A percentile compares a stretch with the other conserved stretches of the same genome.
These are phyloP conservation scores for Furcasterigmium furcatum DNA, from an alignment of 2,329 filamentous ascomycete genomes.

Conservation along the genomic window DNA sequence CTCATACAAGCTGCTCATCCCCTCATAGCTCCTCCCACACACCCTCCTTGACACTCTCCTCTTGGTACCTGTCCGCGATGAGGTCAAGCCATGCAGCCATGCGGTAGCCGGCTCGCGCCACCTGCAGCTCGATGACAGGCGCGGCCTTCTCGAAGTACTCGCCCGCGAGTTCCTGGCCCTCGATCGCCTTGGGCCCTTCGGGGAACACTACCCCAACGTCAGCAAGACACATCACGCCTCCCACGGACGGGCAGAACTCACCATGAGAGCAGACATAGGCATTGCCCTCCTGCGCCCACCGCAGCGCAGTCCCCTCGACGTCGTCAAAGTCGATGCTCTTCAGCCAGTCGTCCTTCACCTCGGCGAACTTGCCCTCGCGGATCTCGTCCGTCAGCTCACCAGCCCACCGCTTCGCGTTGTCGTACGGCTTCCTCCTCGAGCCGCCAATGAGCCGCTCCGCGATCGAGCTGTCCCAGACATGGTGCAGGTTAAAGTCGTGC, in stretches of 20 bases:
- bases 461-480: conserved; percentile 72
- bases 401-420: conserved; percentile 53
- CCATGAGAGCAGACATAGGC: conserved; percentile 58
- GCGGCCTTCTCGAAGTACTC: conserved; percentile 62
- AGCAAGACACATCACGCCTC: not conserved
- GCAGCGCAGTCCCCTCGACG: conserved; percentile 51
- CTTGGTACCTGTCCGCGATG: conserved; percentile 41
- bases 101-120: conserved; percentile 67
- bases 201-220: conserved; percentile 48
- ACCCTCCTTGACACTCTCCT: not conserved
- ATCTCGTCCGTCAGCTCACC: conserved; percentile 53
- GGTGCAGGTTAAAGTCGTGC: conserved; percentile 60
- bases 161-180: conserved; percentile 56
- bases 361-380: conserved; percentile 49
- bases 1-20: too few relatives aligned
- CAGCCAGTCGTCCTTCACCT: conserved; percentile 50
- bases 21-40: not conserved
- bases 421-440: conserved; percentile 43
- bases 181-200: conserved; percentile 54
- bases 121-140: conserved; percentile 61
- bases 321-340: conserved; percentile 52
- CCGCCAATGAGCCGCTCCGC: conserved; percentile 61
- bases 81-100: conserved; percentile 65
- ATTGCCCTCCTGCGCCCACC: conserved; percentile 64
- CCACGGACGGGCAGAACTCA: conserved; percentile 26